Evolutionary conservation across 352 stramenopile species (phyloP), one percentile per base, ranked within the genome.

Genomic region (Phytophthora idaei): DNA sequence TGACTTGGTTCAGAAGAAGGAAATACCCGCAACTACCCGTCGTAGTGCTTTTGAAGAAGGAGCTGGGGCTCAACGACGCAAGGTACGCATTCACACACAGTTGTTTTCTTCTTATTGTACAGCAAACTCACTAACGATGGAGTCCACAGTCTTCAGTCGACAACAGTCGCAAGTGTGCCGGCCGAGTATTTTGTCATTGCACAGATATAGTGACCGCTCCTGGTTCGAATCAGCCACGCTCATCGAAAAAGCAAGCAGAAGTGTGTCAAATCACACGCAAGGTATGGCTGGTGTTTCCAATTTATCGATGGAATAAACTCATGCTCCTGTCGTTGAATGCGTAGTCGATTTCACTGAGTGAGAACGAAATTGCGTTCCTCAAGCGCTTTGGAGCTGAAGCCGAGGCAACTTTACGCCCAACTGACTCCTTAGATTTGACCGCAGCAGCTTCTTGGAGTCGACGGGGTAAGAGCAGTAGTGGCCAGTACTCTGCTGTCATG

Each of bases 321-420:
- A 60, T 47, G 9, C 44, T 51, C 29, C 5, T 34, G 36, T 42
- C 36, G 31, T 36, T 50, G 8, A 29, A 32, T 36, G 17, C 57
- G 6, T 28, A 91, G 83, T 91, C 83, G 1, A 61, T 91, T 61
- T 76, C 72, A 15, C 59, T 89, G 28, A 85, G 80, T 49, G 77
- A 89, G 9, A 76, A 83, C 12, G 83, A 91, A 55, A 86, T 78
- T 9, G 57, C 41, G 12, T 89, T 88, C 55, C 71, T 90, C n/a
- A 57, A 78, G 39, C 61, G 50, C 36, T 89, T 90, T 63, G 82
- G 82, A 10, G 82, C 80, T 5, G 71, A 89, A 28, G 71, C 77
- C 0, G 82, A 90, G 55, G 78, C 82, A 6, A 73, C 42, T 44
- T 58, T 83, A 28, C 39, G 42, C 17, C 36, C 69, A 15, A 42